Evolutionary conservation across 2,329 filamentous ascomycete genomes (phyloP).

Genomic region (Mollisiaceae sp.): DNA sequence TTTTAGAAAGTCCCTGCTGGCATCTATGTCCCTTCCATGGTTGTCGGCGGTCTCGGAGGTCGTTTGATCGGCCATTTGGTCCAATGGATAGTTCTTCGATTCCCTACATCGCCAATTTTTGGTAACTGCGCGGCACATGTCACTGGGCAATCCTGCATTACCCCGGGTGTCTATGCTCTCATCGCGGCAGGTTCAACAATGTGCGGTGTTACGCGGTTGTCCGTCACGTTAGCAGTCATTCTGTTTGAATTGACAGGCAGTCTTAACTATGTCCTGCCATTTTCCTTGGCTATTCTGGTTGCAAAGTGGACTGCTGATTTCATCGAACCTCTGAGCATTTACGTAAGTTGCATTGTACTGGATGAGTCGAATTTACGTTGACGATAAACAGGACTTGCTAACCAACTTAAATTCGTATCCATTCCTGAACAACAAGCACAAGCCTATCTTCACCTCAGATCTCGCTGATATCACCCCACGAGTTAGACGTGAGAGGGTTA

Average conservation of each 20-base stretch:
- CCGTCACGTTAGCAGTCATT: conserved; percentile 92
- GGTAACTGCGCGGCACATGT: conserved; percentile 70
- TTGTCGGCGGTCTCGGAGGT: conserved; percentile 91
- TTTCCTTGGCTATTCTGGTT: conserved; percentile 88
- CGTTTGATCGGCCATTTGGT: conserved; percentile 84
- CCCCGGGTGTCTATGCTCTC: conserved; percentile 94
- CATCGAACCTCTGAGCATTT: conserved; percentile 92
- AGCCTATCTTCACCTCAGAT: conserved; percentile 87
- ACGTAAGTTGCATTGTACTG: conserved; percentile 57
- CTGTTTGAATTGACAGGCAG: conserved; percentile 95
- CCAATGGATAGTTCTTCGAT: conserved; percentile 79
- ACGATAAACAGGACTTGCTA: conserved; percentile 70
- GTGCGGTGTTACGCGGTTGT: conserved; percentile 94
- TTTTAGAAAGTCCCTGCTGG: conserved; percentile 85
- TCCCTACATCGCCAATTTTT: conserved; percentile 75
- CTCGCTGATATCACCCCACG: conserved; percentile 85
- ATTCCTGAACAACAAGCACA: conserved; percentile 95
- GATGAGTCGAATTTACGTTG: conserved; percentile 22
- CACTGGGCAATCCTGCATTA: conserved; percentile 81
- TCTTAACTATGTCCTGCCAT: conserved; percentile 92
- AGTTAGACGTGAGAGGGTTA: conserved; percentile 75
- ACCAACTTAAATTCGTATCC: conserved; percentile 98
- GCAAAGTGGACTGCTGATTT: conserved; percentile 99
- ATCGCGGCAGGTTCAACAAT: conserved; percentile 96
- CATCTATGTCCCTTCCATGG: conserved; percentile 99